Base-by-base conservation (phyloP, 164 flowering plant genomes). In the Vitis rupestris region DNA sequence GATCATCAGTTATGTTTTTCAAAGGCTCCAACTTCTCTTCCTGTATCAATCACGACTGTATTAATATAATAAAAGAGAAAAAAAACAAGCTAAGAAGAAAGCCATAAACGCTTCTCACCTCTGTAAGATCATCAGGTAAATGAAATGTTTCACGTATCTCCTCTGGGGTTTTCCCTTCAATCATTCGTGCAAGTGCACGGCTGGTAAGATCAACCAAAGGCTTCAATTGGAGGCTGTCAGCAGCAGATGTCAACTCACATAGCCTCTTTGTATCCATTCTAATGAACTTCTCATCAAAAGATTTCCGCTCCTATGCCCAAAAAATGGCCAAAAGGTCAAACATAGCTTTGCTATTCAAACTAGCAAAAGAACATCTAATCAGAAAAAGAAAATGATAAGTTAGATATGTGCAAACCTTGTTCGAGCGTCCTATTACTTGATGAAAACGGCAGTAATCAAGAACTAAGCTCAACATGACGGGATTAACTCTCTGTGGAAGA, bases 61-160 rank as follows among this genome's bases (percentile, higher is more conserved):
- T 2, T 48, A 63, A 50, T 17, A 58, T 23, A 47, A 64, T 44
- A 12, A 55, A 50, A 16, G 47, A 27, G 53, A 49, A 52, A 17
- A 53, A 31, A 6, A 47, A 59, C 63, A 61, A 52, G 30, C 31
- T 5, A 10, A 14, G 8, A 47, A 44, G 70, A 44, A 23, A 31
- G 56, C 71, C 66, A 54, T 53, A 75, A 67, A 31, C 52, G 67
- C 23, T 37, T 64, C 63, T 69, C 67, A 86, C 90, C 93, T 88
- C 93, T 31, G 90, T 88, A 50, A 88, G 90, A 79, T 88, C 90
- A 82, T 85, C 93, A 44, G 90, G 93, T 60, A 88, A 74, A 85
- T 85, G 79, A 65, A 88, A 88, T 47, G 81, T 82, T 66, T 87
- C 87, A 51, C 93, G 84, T 53, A 85, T 85, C 83, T 88, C 93